Evolutionary conservation across 192 early-diverging fungal genomes (phyloP).

Genomic region (Dissophora ornata): DNA sequence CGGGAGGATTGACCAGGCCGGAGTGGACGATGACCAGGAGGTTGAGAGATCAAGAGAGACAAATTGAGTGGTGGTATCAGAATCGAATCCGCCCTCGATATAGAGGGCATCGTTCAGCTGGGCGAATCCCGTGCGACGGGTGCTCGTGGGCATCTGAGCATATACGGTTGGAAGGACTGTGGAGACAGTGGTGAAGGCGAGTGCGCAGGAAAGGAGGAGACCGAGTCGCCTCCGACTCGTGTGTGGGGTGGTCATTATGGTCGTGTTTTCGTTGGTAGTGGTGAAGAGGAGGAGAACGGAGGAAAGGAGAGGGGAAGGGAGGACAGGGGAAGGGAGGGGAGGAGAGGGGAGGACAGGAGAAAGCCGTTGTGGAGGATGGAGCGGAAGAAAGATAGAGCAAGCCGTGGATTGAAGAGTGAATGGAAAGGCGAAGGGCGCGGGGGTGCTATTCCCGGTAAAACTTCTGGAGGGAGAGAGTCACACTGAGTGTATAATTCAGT

Average conservation of each 20-base stretch:
- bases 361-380: background rate
- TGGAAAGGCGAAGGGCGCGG: background rate
- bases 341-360: background rate
- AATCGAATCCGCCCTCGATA: constrained; percentile 44
- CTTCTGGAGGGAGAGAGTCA: background rate
- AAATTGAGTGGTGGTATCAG: constrained; percentile 13
- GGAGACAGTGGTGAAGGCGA: background rate
- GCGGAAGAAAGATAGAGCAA: background rate
- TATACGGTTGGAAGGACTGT: background rate
- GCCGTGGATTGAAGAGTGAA: background rate
- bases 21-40: constrained; percentile 15
- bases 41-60: constrained; percentile 35
- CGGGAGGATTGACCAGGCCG: constrained; percentile 20
- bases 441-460: constrained; percentile 14
- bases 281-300: background rate
- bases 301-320: background rate
- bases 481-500: too few species aligned
- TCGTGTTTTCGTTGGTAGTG: background rate
- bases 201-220: background rate
- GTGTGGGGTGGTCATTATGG: background rate
- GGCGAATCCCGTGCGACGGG: constrained; percentile 41
- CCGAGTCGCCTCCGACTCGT: background rate
- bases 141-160: constrained; percentile 14
- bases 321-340: background rate
- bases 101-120: constrained; percentile 29